These are phyloP conservation scores for Hypomyces perniciosus DNA, from an alignment of 2,329 filamentous ascomycete species.

Conservation along the genomic window DNA sequence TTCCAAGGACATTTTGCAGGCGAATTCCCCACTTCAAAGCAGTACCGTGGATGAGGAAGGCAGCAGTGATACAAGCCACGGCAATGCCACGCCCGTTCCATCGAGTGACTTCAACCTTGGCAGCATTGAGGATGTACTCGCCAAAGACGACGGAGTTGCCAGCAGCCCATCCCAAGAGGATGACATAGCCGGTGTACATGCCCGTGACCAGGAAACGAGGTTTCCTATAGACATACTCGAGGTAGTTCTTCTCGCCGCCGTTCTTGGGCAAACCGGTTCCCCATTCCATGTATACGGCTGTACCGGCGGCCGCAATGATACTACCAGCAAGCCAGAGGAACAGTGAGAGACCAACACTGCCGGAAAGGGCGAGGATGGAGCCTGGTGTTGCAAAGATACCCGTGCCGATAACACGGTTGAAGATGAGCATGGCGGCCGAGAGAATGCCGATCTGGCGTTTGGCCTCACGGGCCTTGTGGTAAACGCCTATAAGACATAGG, in stretches of 20 bases:
- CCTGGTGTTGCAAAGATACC: conserved; percentile 61
- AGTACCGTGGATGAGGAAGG: conserved; percentile 59
- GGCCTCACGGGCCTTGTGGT: conserved; percentile 37
- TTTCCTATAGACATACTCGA: conserved; percentile 56
- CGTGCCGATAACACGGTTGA: conserved; percentile 61
- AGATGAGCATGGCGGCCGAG: conserved; percentile 53
- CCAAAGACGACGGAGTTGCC: conserved; percentile 65
- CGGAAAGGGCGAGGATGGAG: conserved; percentile 49
- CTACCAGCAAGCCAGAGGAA: conserved; percentile 59
- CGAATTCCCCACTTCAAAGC: conserved; percentile 61
- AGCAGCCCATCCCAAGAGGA: conserved; percentile 60
- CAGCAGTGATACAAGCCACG: conserved; percentile 58
- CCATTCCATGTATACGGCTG: conserved; percentile 61
- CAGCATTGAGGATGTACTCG: conserved; percentile 63
- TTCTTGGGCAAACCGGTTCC: conserved; percentile 59
- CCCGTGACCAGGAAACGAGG: conserved; percentile 57
- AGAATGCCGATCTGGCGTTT: conserved; percentile 51
- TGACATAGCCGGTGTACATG: conserved; percentile 55
- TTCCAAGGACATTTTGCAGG: conserved; percentile 59
- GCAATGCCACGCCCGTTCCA: conserved; percentile 65
- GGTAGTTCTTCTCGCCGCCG: conserved; percentile 62
- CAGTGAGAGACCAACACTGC: conserved; percentile 56
- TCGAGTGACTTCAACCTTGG: conserved; percentile 53
- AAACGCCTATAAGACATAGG: conserved; percentile 19
- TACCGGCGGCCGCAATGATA: conserved; percentile 55